phyloP scores from a whole-genome alignment of 345 rosid genomes.

The Camelina neglecta region DNA sequence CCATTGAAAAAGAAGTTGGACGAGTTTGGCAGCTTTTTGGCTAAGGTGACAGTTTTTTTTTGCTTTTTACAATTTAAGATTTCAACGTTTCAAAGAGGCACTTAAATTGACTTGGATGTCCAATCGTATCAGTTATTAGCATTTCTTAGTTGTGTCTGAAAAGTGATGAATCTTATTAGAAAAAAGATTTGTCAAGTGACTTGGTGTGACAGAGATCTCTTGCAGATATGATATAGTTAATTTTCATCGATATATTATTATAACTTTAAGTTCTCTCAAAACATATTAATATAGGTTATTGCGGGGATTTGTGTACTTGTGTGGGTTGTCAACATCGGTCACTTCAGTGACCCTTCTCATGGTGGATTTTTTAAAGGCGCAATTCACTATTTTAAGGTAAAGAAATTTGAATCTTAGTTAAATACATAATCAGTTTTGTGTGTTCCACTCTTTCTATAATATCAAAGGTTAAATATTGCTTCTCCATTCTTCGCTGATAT shows the following conservation, averaged over 20 bases:
- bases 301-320: constrained; percentile 96
- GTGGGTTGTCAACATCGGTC: constrained; percentile 98
- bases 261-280: constrained; percentile 17
- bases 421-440: constrained; percentile 16
- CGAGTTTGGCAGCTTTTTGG: constrained; percentile 97
- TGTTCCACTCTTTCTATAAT: constrained; percentile 23
- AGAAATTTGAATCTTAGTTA: constrained; percentile 22
- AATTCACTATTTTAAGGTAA: constrained; percentile 97
- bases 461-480: constrained; percentile 24
- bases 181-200: constrained; percentile 14
- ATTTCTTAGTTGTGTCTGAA: constrained; percentile 18
- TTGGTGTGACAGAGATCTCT: constrained; percentile 14
- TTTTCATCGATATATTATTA: constrained; percentile 9
- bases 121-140: constrained; percentile 20
- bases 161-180: neutral
- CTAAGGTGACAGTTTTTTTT: constrained; percentile 65
- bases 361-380: constrained; percentile 97
- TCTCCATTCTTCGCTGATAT: constrained; percentile 26
- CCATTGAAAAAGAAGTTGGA: constrained; percentile 98
- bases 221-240: constrained; percentile 19
- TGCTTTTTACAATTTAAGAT: constrained; percentile 14
- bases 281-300: constrained; percentile 68
- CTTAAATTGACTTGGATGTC: constrained; percentile 19
- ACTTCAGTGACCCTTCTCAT: constrained; percentile 94
- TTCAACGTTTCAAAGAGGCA: neutral